phyloP scores from a whole-genome alignment of 2,329 filamentous ascomycete genomes.

The Periconia sp. region DNA sequence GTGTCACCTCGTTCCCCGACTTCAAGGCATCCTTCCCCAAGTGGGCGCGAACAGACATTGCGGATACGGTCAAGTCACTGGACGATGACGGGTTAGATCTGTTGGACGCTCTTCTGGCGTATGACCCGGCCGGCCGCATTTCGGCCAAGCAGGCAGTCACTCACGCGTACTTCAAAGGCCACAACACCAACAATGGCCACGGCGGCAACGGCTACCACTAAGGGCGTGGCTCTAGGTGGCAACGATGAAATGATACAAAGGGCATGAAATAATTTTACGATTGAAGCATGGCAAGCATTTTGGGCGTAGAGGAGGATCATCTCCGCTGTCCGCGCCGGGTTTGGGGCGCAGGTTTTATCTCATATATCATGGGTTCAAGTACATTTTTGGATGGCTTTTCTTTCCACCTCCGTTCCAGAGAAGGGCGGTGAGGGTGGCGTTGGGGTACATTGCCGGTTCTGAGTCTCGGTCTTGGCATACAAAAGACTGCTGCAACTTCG shows the following conservation, averaged over 20 bases:
- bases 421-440: not conserved
- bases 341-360: slow-evolving; percentile 11
- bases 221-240: slow-evolving; percentile 9
- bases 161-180: slow-evolving; percentile 76
- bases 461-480: slow-evolving; percentile 1
- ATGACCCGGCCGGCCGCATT: slow-evolving; percentile 83
- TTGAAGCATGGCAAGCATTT: slow-evolving; percentile 27
- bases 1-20: slow-evolving; percentile 91
- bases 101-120: slow-evolving; percentile 72
- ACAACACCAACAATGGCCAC: slow-evolving; percentile 41
- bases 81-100: slow-evolving; percentile 72
- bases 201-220: slow-evolving; percentile 41
- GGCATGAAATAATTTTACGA: slow-evolving; percentile 25
- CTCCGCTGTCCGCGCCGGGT: slow-evolving; percentile 6
- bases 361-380: slow-evolving; percentile 13
- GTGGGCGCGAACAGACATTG: slow-evolving; percentile 73
- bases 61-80: slow-evolving; percentile 69
- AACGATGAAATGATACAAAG: slow-evolving; percentile 1
- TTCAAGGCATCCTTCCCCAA: slow-evolving; percentile 92
- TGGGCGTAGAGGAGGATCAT: slow-evolving; percentile 10
- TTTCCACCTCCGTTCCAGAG: slow-evolving; percentile 7
- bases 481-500: not conserved
- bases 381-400: not conserved
- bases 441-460: slow-evolving; percentile 4
- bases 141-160: slow-evolving; percentile 85